Conservation (phyloP, 2,329 filamentous ascomycete species). For the Diplodia intermedia region DNA sequence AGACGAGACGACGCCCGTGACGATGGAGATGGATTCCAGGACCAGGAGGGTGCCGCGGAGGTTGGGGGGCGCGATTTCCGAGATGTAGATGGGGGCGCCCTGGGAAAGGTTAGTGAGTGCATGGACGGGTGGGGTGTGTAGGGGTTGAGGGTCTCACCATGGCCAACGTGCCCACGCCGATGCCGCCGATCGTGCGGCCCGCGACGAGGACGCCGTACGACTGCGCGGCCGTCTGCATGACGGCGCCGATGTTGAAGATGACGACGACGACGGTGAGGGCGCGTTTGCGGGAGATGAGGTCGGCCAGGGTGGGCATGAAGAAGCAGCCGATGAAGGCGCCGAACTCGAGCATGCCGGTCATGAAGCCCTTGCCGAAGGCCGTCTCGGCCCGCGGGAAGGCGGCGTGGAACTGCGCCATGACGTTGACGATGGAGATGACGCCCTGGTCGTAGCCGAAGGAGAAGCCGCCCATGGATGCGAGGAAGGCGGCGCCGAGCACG, state of each 20-base stretch:
- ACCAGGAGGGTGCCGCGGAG: constrained; percentile 67
- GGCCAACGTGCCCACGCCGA: constrained; percentile 43
- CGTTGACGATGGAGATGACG: constrained; percentile 51
- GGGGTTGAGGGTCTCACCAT: constrained; percentile 26
- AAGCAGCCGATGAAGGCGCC: constrained; percentile 50
- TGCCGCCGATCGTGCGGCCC: constrained; percentile 43
- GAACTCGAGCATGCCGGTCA: constrained; percentile 54
- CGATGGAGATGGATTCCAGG: constrained; percentile 52
- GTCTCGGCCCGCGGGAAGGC: constrained; percentile 45
- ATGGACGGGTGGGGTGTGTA: too few species aligned
- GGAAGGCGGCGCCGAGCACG: constrained; percentile 52
- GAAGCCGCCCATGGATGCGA: constrained; percentile 53
- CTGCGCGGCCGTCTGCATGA: constrained; percentile 46
- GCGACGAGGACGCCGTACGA: constrained; percentile 43
- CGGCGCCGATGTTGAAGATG: constrained; percentile 57
- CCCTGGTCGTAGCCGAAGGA: constrained; percentile 45
- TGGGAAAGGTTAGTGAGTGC: background rate
- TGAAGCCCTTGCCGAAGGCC: constrained; percentile 50
- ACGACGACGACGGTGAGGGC: constrained; percentile 49
- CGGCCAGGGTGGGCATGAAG: constrained; percentile 48
- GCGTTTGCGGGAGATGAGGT: constrained; percentile 54
- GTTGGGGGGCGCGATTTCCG: constrained; percentile 71
- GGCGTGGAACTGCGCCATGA: constrained; percentile 55
- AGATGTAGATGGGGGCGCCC: constrained; percentile 72
- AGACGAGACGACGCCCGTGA: constrained; percentile 51